A percentile compares a stretch with the other conserved stretches of the same genome.
Evolutionary conservation across 1,284 basidiomycete species (phyloP).

Genomic region (Schizophyllum amplum): DNA sequence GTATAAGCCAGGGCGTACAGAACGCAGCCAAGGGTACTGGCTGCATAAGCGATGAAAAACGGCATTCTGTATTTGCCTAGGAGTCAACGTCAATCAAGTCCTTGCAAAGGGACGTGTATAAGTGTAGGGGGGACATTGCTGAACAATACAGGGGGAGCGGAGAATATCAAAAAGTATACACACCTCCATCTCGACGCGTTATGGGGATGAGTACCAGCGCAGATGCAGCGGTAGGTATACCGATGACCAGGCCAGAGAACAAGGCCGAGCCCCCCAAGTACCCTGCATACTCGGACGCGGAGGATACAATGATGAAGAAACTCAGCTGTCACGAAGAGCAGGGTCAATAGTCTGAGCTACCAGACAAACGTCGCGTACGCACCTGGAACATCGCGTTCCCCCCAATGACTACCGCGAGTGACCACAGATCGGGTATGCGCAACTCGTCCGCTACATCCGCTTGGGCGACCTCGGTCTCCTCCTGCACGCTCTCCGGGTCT

Average conservation of each 20-base stretch:
- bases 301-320: constrained; percentile 64
- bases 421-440: not conserved
- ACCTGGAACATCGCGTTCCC: not conserved
- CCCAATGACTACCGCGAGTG: not conserved
- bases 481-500: not conserved
- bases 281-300: constrained; percentile 53
- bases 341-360: not conserved
- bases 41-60: constrained; percentile 32
- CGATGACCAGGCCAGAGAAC: constrained; percentile 62
- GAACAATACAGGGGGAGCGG: not conserved
- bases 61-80: constrained; percentile 46
- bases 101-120: not conserved
- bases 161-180: constrained; percentile 1
- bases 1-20: constrained; percentile 34
- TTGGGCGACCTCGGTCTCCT: not conserved
- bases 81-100: not conserved
- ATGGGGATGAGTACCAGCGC: constrained; percentile 52
- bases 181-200: constrained; percentile 48
- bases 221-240: constrained; percentile 56
- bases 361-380: not conserved
- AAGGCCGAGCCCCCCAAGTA: constrained; percentile 55
- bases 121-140: not conserved
- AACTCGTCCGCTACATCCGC: not conserved
- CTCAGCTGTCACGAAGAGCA: constrained; percentile 33
- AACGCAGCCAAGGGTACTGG: constrained; percentile 30